Evolutionary conservation across 2,329 filamentous ascomycete species (phyloP), one percentile per base, ranked within the genome.

Genomic region (Ceratocystis eucalypticola): DNA sequence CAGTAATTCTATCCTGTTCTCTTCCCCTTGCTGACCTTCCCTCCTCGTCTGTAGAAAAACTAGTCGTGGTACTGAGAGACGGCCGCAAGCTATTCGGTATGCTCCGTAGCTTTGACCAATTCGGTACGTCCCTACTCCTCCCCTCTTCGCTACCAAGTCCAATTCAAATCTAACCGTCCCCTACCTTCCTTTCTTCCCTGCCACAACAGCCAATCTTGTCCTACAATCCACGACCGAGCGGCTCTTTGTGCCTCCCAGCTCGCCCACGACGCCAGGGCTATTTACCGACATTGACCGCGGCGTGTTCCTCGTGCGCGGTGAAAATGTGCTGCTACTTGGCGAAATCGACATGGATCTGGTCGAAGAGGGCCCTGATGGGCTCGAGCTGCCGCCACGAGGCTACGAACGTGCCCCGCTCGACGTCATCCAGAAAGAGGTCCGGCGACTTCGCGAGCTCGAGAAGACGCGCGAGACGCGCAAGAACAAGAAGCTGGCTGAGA

Each of bases 341-440:
- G 95, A 97, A 77, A 96, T 99, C 72, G 94, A 99, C 75, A 84
- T 99, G 28, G 94, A 99, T 79, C 91, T 88, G 73, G 94, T 99
- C 76, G 94, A 99, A 75, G 87, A 95, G 67, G 80, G 90, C 20
- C 81, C 91, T 15, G 75, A 80, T 5, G 85, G 86, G 41, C 90
- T 88, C 69, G 91, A 85, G 1, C 82, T 89, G 0, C 79, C 62
- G 7, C 91, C 90, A 0, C 75, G 80, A 3, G 85, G 86, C 41
- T 91, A 88, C 69, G 78, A 84, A 71, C 73, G 75, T 69, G 91
- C 85, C 1, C 82, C 89, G 0, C 79, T 85, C 61, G 83, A 87
- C 61, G 77, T 87, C 69, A 89, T 96, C 46, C 85, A 87, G 70
- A 84, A 82, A 69, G 76, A 94, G 57, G 88, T 88, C 70, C 88